These are phyloP conservation scores for Talaromyces albobiverticillius DNA, from an alignment of 2,329 filamentous ascomycete genomes.

Conservation along the genomic window DNA sequence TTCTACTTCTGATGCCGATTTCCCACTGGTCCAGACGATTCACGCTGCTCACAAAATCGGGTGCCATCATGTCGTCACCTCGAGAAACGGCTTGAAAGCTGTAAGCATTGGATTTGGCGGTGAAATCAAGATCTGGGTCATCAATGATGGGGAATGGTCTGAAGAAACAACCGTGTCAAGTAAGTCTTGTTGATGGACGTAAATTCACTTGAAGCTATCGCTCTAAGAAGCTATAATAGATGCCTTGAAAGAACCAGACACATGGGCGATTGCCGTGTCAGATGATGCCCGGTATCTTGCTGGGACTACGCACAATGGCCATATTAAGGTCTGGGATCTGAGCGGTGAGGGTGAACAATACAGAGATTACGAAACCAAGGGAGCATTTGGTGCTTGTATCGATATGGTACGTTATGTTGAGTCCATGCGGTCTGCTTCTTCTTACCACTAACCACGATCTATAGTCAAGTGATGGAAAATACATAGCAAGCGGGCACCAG, in stretches of 20 bases:
- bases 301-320: slow-evolving; percentile 82
- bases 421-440: not conserved
- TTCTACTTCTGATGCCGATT: slow-evolving; percentile 67
- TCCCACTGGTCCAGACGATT: slow-evolving; percentile 76
- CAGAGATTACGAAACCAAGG: slow-evolving; percentile 84
- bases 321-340: slow-evolving; percentile 84
- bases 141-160: slow-evolving; percentile 55
- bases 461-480: slow-evolving; percentile 69
- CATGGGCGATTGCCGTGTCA: slow-evolving; percentile 86
- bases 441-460: slow-evolving; percentile 3
- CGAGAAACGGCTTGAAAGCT: slow-evolving; percentile 66
- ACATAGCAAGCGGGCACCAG: slow-evolving; percentile 89
- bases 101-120: slow-evolving; percentile 88
- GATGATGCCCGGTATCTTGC: slow-evolving; percentile 80
- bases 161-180: slow-evolving; percentile 47
- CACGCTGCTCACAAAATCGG: slow-evolving; percentile 79
- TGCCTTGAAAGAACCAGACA: slow-evolving; percentile 62
- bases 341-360: slow-evolving; percentile 59
- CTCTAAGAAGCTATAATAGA: slow-evolving; percentile 14
- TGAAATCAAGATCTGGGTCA: slow-evolving; percentile 78
- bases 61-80: slow-evolving; percentile 81
- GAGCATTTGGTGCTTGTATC: slow-evolving; percentile 85
- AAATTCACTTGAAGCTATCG: not conserved
- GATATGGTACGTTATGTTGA: slow-evolving; percentile 58
- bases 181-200: slow-evolving; percentile 21